Percentiles rank a stretch among this genome's conserved stretches.
These are phyloP conservation scores for Cyclaneusma minus DNA, from an alignment of 2,329 filamentous ascomycete genomes.

Conservation along the genomic window DNA sequence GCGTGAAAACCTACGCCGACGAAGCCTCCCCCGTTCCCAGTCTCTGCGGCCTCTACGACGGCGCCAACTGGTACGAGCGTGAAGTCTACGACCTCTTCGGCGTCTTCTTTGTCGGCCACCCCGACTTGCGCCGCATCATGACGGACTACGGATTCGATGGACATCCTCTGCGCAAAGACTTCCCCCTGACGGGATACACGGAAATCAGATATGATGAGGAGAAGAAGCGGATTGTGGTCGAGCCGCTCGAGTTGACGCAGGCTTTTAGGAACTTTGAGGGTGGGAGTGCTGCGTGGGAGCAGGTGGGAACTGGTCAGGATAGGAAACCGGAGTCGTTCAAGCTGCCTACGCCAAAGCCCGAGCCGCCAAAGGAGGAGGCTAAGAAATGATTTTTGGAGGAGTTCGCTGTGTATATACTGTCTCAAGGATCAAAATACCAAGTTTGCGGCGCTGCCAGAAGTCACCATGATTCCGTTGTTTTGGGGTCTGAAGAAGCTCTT, in stretches of 20 bases:
- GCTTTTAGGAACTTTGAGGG: constrained; percentile 98
- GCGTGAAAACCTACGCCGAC: constrained; percentile 97
- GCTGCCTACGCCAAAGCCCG: constrained; percentile 86
- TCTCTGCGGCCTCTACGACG: constrained; percentile 73
- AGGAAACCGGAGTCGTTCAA: constrained; percentile 80
- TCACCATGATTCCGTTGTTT: too few species aligned
- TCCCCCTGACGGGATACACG: constrained; percentile 94
- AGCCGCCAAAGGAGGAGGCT: constrained; percentile 76
- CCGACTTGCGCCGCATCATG: constrained; percentile 94
- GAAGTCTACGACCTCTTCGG: constrained; percentile 97
- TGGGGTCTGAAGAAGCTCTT: too few species aligned
- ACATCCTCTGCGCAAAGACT: constrained; percentile 93
- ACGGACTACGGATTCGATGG: constrained; percentile 99
- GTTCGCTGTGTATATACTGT: too few species aligned
- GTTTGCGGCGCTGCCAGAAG: too few species aligned
- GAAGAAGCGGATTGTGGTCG: constrained; percentile 98
- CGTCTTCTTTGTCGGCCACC: constrained; percentile 91
- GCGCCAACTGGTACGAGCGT: constrained; percentile 97
- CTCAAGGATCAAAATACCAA: too few species aligned
- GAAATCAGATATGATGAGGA: constrained; percentile 97
- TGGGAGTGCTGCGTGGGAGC: constrained; percentile 58
- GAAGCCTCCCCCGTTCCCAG: constrained; percentile 89
- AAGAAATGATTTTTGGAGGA: constrained; percentile 76
- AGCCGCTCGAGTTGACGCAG: constrained; percentile 93
- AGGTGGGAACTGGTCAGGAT: constrained; percentile 57